Evolutionary conservation across 371 early-diverging fungal genomes (phyloP), one percentile per base, ranked within the genome.

Genomic region (Parasitella parasitica): DNA sequence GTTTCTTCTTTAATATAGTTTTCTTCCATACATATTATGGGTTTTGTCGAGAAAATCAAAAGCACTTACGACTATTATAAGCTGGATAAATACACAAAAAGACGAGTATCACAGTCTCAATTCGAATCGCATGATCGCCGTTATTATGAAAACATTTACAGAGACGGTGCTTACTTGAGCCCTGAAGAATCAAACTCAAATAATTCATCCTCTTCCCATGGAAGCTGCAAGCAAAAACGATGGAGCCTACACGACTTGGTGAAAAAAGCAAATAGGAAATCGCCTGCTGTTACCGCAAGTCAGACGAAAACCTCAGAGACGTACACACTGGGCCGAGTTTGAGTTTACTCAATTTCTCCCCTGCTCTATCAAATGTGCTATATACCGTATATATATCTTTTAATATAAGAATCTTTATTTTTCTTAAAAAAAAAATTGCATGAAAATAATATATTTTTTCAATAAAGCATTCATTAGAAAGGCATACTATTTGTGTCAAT

Each of bases 11-110:
- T 54, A 36, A 24, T 55, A 11, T 36, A 37, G 22, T 22, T 53
- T 54, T 35, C 16, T 41, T 53, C 38, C 13, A 46, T 20, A 24
- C 2, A 20, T 6, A 41, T 8, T 24, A 78, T 78, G 79, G 76
- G 76, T 8, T 59, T 76, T 22, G 59, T 80, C 32, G 75, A 73
- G 3, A 75, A 71, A 57, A 43, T 80, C 6, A 65, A 64, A 41
- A 55, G 59, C 20, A 69, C 69, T 26, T 68, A 70, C 39, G 75
- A 73, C 26, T 59, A 77, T 28, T 63, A 67, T 15, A 72, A 75
- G 67, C 62, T 75, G 5, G 71, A 75, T 52, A 72, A 75, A 63
- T 80, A 77, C 43, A 80, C 80, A 4, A 69, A 63, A 51, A 70
- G 80, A 64, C 61, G 80, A 49, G 43, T 64, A 13, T 70, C 71